Base-by-base conservation (phyloP, 768 basidiomycete species). In the Tricholoma matsutake region DNA sequence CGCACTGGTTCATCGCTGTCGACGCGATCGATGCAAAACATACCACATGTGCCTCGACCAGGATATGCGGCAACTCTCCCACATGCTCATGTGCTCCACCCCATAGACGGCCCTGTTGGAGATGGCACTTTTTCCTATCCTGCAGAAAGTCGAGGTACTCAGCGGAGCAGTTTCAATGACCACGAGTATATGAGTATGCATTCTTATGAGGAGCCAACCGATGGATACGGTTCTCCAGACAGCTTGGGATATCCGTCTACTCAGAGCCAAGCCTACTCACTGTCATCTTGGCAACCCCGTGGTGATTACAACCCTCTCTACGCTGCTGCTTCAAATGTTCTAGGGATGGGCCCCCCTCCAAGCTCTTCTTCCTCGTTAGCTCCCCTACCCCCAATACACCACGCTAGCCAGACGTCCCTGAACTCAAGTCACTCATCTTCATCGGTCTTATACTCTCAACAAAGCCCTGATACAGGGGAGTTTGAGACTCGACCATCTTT, bases 251-350 rank as follows among this genome's bases (percentile, higher is more conserved):
- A 67, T 61, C 62, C 60, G 61, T 69, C 35, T 62, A 59, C 54
- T 61, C 75, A 35, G 31, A 71, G 43, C 62, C 68, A 58, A 43
- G 49, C 28, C 35, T 41, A 56, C 43, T 60, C 57, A 2, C 67
- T 65, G 53, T 64, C 60, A 20, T 54, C 62, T 18, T 71, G 71
- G 72, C 69, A 68, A 47, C 67, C 76, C 9, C 73, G 63, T 54
- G 72, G 72, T 32, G 80, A 82, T 57, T 86, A 83, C 64, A 84
- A 86, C 68, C 76, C 81, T 37, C 72, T 91, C 11, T 88, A 91
- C 70, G 81, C 83, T 9, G 91, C 91, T 13, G 92, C 92, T 8
- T 91, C 91, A 8, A 85, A 89, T 70, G 88, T 92, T 8, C 80
- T 94, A 14, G 91, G 91, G 14, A 86, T 91, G 84, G 86, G 82